Evolutionary conservation across 164 flowering plant genomes (phyloP).

Genomic region (Stephania yunnanensis): DNA sequence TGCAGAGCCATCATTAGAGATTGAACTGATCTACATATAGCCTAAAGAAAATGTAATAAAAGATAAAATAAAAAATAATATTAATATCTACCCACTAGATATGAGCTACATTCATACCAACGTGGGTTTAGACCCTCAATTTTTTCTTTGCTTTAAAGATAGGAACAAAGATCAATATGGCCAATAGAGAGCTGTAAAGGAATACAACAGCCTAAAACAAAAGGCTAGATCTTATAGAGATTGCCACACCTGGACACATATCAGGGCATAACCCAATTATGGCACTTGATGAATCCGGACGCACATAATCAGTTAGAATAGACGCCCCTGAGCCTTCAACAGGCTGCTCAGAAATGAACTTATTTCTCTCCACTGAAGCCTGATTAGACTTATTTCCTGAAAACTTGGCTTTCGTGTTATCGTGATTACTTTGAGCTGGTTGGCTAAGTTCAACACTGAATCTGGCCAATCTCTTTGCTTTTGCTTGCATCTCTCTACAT

Average conservation of each 20-base stretch:
- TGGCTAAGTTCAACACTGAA: conserved; percentile 61
- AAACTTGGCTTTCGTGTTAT: conserved; percentile 25
- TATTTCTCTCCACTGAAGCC: conserved; percentile 26
- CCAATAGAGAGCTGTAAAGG: background rate
- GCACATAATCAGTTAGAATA: conserved; percentile 42
- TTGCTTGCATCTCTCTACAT: conserved; percentile 72
- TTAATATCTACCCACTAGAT: background rate
- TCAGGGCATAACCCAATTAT: conserved; percentile 82
- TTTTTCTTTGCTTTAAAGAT: background rate
- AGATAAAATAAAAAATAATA: background rate
- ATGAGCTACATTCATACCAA: conserved; percentile 9
- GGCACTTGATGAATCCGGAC: conserved; percentile 34
- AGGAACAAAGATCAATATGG: background rate
- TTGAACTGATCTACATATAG: background rate
- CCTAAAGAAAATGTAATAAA: background rate
- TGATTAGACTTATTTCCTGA: conserved; percentile 28
- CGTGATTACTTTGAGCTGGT: conserved; percentile 23
- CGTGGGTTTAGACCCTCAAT: no score
- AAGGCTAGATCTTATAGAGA: background rate
- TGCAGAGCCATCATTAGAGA: conserved; percentile 8
- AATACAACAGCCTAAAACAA: background rate
- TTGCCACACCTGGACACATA: conserved; percentile 89
- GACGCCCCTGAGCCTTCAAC: conserved; percentile 26
- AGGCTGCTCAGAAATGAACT: conserved; percentile 21
- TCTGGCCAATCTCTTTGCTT: conserved; percentile 85